Evolutionary conservation across 2,329 filamentous ascomycete genomes (phyloP).

Genomic region (Macrophomina tecta): DNA sequence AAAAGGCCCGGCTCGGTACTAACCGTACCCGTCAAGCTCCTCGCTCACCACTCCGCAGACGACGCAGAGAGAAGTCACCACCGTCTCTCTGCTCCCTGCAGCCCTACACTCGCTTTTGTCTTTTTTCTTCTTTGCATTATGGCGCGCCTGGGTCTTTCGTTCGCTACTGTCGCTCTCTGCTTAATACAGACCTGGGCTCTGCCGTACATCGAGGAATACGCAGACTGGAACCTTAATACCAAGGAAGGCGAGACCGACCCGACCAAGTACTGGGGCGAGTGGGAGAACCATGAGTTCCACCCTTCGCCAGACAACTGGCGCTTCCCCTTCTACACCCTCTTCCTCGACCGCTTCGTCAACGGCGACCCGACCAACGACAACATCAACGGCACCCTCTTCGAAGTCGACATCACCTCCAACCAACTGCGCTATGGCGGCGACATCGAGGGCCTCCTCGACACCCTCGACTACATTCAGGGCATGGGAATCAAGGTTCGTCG

Average conservation of each 20-base stretch:
- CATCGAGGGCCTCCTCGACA: constrained; percentile 62
- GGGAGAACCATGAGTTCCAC: constrained; percentile 59
- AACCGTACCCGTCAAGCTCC: constrained; percentile 17
- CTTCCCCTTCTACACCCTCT: constrained; percentile 69
- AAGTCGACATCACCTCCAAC: constrained; percentile 65
- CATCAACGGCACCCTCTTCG: constrained; percentile 65
- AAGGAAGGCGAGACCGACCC: constrained; percentile 63
- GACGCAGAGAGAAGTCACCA: constrained; percentile 1
- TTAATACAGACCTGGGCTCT: constrained; percentile 29
- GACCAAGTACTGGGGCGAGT: constrained; percentile 63
- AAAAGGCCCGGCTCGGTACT: constrained; percentile 16
- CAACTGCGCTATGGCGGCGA: constrained; percentile 70
- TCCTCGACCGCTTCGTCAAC: constrained; percentile 69
- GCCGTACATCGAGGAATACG: constrained; percentile 56
- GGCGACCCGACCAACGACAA: constrained; percentile 70
- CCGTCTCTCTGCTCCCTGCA: constrained; percentile 21
- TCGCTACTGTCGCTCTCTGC: constrained; percentile 25
- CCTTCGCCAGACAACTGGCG: constrained; percentile 68
- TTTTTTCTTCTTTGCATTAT: constrained; percentile 24
- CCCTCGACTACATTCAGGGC: constrained; percentile 68
- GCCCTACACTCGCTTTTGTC: constrained; percentile 24
- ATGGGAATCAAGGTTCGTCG: constrained; percentile 64
- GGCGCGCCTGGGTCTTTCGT: constrained; percentile 24
- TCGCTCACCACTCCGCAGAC: background rate
- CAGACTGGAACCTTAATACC: constrained; percentile 66